Percentiles rank a stretch among this genome's conserved stretches.
Conservation (phyloP, 768 basidiomycete genomes). For the Podaxis pistillaris region DNA sequence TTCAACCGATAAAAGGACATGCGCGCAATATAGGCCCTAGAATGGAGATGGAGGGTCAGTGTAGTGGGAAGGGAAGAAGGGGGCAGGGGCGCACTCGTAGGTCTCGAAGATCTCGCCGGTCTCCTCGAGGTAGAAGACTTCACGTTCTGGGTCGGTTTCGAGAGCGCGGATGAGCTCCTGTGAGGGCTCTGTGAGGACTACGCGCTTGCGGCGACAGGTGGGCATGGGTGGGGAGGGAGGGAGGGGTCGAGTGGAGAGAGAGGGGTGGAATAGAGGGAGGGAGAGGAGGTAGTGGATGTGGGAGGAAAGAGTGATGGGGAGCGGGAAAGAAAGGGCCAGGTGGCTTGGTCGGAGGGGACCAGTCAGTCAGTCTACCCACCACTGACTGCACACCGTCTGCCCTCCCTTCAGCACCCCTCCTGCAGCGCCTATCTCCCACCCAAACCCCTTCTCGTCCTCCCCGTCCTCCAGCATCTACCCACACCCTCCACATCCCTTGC, state of each 20-base stretch:
- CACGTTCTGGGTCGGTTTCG: constrained; percentile 61
- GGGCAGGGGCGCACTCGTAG: constrained; percentile 75
- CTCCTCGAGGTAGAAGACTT: constrained; percentile 89
- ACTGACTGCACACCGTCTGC: constrained; percentile 15
- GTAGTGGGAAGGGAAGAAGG: constrained; percentile 23
- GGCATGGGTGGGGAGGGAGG: constrained; percentile 53
- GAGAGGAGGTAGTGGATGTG: constrained; percentile 37
- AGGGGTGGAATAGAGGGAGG: constrained; percentile 27
- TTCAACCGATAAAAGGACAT: constrained; percentile 94
- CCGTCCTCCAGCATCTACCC: constrained; percentile 9
- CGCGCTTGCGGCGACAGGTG: constrained; percentile 87
- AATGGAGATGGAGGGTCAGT: constrained; percentile 23
- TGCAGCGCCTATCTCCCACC: constrained; percentile 22
- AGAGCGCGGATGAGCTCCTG: constrained; percentile 64
- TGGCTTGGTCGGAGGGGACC: constrained; percentile 54
- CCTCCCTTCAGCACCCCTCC: background rate
- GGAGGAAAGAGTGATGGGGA: constrained; percentile 51
- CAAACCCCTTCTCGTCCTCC: constrained; percentile 4
- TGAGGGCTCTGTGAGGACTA: constrained; percentile 82
- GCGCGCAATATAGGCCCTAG: constrained; percentile 79
- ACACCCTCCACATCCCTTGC: constrained; percentile 1
- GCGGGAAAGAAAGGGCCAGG: constrained; percentile 61
- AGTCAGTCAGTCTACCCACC: constrained; percentile 28
- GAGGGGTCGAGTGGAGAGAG: constrained; percentile 22
- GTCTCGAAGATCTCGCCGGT: constrained; percentile 97